Base-by-base conservation (phyloP, 257 asterid genomes). In the Petrea volubilis region DNA sequence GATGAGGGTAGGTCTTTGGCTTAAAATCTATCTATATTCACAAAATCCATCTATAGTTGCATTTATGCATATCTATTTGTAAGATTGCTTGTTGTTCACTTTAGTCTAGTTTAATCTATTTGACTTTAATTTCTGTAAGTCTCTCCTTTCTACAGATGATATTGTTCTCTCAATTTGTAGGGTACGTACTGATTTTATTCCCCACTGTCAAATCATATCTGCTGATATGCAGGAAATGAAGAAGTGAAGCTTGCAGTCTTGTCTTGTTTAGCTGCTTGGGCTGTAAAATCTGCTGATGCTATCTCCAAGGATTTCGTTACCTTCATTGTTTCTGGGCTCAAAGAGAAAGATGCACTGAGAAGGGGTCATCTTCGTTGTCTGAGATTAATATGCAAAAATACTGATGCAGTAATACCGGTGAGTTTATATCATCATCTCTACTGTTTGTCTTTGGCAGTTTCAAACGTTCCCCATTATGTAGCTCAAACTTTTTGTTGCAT, bases 361-460 rank as follows among this genome's bases (percentile, higher is more conserved):
- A 92, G 91, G 86, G 96, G 91, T 60, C 87, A 88, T 78, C 98
- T 95, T 78, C 99, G 97, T 67, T 90, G 89, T 81, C 70, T 95
- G 78, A 86, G 86, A 66, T 72, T 83, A 56, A 67, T 95, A 68
- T 86, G 86, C 78, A 86, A 81, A 82, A 95, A 88, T 77, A 28
- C 78, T 68, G 98, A 95, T 74, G 87, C 90, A 8, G 87, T 95
- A 76, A 62, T 74, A 60, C 80, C 43, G 95, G 98, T 92, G 76
- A 71, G 84, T 17, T 70, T 12, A 14, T 52, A 9, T 59, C 60
- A 14, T 43, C 27, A 55, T 60, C 60, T 67, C 15, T 18, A 28
- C 58, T 60, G 12, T 57, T 41, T 10, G 36, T 62, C 51, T 9
- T 47, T 47, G 23, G 24, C 64, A 43, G 62, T 68, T 68, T 44